Evolutionary conservation across 495 filamentous ascomycete genomes (phyloP), one percentile per base, ranked within the genome.

Genomic region (Lentithecium fluviatile): DNA sequence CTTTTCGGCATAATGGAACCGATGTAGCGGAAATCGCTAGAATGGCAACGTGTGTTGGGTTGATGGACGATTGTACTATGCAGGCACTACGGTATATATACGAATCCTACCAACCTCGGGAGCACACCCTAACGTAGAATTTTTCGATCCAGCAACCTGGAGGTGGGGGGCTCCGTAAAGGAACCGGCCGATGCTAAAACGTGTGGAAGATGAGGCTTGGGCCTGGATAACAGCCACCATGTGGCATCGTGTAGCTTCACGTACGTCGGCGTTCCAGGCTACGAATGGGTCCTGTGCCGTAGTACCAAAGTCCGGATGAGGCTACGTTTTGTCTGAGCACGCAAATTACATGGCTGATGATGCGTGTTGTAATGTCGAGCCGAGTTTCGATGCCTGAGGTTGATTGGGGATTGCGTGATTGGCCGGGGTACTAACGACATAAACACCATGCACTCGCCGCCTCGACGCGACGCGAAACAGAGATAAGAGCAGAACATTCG

Each of bases 331-430:
- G 1, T 3, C 15, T 19, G 24, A 66, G 58, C 64, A 66, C 64
- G 64, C 52, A 66, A 58, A 58, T 26, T 12, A 23, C n/a, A 42
- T 19, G 13, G 7, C 29, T 3, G 49, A 66, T 66, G 54, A 58
- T 62, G 57, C 17, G 19, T 48, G n/a, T 12, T 25, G 26, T 42
- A 25, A 6, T 15, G 43, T 40, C 15, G 12, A 19, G 36, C 13
- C n/a, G 36, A 13, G 53, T 19, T 32, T 32, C 29, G 23, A n/a
- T 25, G 25, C 26, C 43, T 46, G 21, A 26, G 45, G 20, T 47
- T 52, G 36, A 25, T 45, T 37, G 38, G 36, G 7, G 26, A 67
- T 67, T 58, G 65, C 65, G 65, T 67, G 55, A 67, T 67, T 63
- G 59, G 59, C 59, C 60, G 51, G 65, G 59, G 48, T n/a, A 6